Conservation (phyloP, 176 grass and related monocot genomes). For the Canna indica region DNA sequence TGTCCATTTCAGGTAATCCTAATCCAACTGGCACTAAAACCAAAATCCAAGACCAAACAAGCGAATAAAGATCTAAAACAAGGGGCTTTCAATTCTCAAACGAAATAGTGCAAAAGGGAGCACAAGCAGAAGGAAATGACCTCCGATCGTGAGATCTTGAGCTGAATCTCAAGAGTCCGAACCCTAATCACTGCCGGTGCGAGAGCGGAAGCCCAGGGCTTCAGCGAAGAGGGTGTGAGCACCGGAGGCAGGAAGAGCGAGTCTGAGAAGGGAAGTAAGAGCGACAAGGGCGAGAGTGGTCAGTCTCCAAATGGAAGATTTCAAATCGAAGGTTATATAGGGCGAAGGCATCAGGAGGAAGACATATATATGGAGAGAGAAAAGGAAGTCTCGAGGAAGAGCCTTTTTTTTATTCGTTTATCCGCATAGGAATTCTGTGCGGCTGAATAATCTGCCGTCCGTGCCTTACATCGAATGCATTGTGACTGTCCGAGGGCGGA, state of each 20-base stretch:
- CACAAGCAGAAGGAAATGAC: no score
- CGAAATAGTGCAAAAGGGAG: no score
- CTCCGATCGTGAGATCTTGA: no score
- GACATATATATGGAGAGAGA: slow-evolving; percentile 6
- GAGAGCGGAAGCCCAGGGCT: neutral
- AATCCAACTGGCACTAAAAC: neutral
- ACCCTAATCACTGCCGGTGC: neutral
- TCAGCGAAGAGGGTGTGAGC: no score
- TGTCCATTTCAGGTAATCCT: no score
- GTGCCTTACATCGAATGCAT: no score
- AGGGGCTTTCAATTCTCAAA: neutral
- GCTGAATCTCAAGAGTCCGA: neutral
- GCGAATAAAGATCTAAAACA: neutral
- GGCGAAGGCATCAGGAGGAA: neutral
- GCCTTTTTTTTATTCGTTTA: no score
- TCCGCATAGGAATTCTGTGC: no score
- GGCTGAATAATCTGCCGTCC: no score
- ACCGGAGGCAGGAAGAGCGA: neutral
- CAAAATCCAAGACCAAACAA: neutral
- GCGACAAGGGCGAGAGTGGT: no score
- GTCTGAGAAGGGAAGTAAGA: neutral
- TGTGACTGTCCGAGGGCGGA: no score
- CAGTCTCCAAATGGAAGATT: neutral
- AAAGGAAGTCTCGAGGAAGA: neutral
- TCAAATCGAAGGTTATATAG: slow-evolving; percentile 7